Percentiles rank a stretch among this genome's conserved stretches.
Evolutionary conservation across 768 basidiomycete genomes (phyloP).

Genomic region (Holtermanniella nyarrowii): DNA sequence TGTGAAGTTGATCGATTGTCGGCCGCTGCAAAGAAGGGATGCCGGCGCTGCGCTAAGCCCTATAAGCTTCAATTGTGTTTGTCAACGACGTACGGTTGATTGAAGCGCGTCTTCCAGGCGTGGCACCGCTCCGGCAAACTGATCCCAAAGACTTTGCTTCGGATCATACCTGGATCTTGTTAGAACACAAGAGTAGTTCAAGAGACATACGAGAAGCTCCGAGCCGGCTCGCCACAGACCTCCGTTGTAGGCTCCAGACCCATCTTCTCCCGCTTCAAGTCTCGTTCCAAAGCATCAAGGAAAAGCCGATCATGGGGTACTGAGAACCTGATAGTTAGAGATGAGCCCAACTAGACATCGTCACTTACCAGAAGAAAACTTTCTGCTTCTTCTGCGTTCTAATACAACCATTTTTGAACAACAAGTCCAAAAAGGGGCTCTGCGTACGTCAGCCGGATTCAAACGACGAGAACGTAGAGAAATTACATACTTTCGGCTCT

Average conservation of each 20-base stretch:
- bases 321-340: constrained; percentile 59
- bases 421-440: constrained; percentile 83
- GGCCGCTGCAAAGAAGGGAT: background rate
- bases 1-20: too few species aligned
- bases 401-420: constrained; percentile 95
- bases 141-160: constrained; percentile 74
- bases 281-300: constrained; percentile 89
- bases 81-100: background rate
- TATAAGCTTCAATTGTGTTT: too few species aligned
- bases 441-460: constrained; percentile 31
- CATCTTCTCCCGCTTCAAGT: constrained; percentile 90
- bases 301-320: constrained; percentile 95
- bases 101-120: constrained; percentile 13
- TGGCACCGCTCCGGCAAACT: constrained; percentile 51
- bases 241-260: constrained; percentile 74
- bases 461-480: constrained; percentile 6
- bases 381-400: constrained; percentile 98
- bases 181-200: background rate
- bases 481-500: constrained; percentile 73
- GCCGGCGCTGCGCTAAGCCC: background rate
- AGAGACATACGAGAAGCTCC: constrained; percentile 55
- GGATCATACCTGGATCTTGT: constrained; percentile 54
- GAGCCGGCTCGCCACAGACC: constrained; percentile 66
- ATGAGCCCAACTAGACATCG: background rate
- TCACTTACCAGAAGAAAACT: constrained; percentile 86